Base-by-base conservation (phyloP, 73 alveolate species). In the Durusdinium trenchii region DNA sequence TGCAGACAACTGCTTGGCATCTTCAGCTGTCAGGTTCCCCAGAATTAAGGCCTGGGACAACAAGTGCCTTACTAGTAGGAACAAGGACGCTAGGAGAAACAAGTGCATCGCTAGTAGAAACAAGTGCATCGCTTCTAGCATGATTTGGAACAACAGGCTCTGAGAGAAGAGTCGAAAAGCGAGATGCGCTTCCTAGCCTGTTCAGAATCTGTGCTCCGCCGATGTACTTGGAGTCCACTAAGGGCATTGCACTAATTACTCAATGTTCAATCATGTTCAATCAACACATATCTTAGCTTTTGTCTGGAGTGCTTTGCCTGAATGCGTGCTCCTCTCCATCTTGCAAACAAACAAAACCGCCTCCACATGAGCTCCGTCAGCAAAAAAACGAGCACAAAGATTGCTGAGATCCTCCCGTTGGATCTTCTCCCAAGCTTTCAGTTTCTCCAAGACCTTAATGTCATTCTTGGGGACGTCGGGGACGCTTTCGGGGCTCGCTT, bases 341-440 rank as follows among this genome's bases (percentile, higher is more conserved):
- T n/a, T n/a, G n/a, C n/a, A n/a, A n/a, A n/a, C n/a, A n/a, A n/a
- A n/a, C n/a, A n/a, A n/a, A n/a, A n/a, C 60, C 79, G 51, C 95
- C 95, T 91, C 98, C 43, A 91, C 98, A 91, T 91, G 98, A 12
- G 89, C 87, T 3, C 98, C 98, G 12, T 50, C 87, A 45, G 45
- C 87, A 57, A 91, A 91, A 76, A 91, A 71, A 12, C 36, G 57
- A 45, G 50, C 76, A 52, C 75, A 84, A 40, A 84, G 36, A 36
- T 84, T 36, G 94, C 51, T 62, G 71, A 84, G 51, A 51, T 84
- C 94, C 36, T 81, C 91, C 91, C 50, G 50, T 20, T 91, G 94
- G 38, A 91, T 67, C 76, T 67, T 46, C 45, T 38, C 76, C 89
- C 67, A 79, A 30, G 87, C 60, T 76, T 91, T 89, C 45, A 91